Evolutionary conservation across 306 rosid genomes (phyloP).

Genomic region (Astragalus membranaceus): DNA sequence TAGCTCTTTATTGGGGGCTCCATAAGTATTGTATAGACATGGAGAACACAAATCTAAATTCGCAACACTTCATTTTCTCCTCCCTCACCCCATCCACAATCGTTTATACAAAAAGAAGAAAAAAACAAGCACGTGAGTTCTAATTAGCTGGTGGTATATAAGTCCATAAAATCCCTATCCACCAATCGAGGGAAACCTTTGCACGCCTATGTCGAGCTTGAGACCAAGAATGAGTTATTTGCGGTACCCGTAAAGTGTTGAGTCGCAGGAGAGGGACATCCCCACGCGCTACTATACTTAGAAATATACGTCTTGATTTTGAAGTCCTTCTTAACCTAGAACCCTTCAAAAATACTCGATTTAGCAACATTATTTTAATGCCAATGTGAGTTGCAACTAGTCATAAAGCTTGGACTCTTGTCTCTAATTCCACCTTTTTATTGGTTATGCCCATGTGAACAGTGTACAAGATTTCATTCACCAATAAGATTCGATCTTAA

Average conservation of each 20-base stretch:
- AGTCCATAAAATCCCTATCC: no score
- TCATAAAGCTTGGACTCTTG: constrained; percentile 35
- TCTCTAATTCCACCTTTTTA: constrained; percentile 27
- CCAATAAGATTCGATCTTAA: constrained; percentile 60
- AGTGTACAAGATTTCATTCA: constrained; percentile 34
- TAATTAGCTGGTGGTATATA: no score
- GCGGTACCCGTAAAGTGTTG: constrained; percentile 14
- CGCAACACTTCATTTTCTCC: no score
- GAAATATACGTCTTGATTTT: constrained; percentile 6
- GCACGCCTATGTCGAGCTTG: neutral
- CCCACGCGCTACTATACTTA: constrained; percentile 24
- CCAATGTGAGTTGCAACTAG: neutral
- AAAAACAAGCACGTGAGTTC: no score
- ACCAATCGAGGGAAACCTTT: no score
- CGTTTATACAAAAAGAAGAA: no score
- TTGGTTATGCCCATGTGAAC: constrained; percentile 51
- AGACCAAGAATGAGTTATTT: constrained; percentile 15
- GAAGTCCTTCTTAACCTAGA: neutral
- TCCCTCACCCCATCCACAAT: no score
- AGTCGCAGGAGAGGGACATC: constrained; percentile 16
- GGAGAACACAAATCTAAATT: no score
- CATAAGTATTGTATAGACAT: no score
- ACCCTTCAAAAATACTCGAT: constrained; percentile 17
- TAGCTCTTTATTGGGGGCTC: no score
- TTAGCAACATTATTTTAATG: constrained; percentile 9